Conservation (phyloP, 148 eudicot genomes). For the Tetragonia tetragonoides region DNA sequence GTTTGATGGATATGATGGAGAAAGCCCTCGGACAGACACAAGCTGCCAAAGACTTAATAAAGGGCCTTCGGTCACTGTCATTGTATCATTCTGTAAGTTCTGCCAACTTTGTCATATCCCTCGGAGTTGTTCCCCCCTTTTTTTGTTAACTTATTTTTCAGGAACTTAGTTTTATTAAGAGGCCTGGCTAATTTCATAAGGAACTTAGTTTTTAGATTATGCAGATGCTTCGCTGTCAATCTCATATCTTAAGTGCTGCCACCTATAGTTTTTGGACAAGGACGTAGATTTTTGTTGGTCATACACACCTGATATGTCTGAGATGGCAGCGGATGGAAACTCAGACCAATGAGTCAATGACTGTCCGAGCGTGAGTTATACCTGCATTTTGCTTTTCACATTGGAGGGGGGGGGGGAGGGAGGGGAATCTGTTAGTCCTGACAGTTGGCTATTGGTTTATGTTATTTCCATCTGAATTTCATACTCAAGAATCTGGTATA, state of each 20-base stretch:
- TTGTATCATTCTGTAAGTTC: slow-evolving; percentile 58
- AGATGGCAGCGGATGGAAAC: neutral
- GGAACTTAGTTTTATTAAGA: too few species aligned
- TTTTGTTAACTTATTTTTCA: neutral
- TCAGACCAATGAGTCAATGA: neutral
- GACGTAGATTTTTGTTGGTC: neutral
- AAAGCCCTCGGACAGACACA: slow-evolving; percentile 43
- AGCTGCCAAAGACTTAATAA: slow-evolving; percentile 45
- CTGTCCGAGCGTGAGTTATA: neutral
- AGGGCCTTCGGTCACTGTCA: slow-evolving; percentile 41
- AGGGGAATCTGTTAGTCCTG: too few species aligned
- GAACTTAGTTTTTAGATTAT: too few species aligned
- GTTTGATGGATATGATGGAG: slow-evolving; percentile 38
- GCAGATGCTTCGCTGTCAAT: too few species aligned
- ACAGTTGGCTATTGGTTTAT: neutral
- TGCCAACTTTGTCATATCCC: neutral
- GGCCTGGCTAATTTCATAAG: neutral
- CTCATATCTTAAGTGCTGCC: too few species aligned
- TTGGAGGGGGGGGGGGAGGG: too few species aligned
- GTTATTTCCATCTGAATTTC: neutral
- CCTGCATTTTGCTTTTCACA: too few species aligned
- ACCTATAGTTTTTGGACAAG: too few species aligned
- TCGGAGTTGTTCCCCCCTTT: too few species aligned
- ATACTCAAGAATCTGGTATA: neutral
- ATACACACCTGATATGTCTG: neutral